Conservation (phyloP, 108 stramenopile species). For the Conticribra weissflogii region DNA sequence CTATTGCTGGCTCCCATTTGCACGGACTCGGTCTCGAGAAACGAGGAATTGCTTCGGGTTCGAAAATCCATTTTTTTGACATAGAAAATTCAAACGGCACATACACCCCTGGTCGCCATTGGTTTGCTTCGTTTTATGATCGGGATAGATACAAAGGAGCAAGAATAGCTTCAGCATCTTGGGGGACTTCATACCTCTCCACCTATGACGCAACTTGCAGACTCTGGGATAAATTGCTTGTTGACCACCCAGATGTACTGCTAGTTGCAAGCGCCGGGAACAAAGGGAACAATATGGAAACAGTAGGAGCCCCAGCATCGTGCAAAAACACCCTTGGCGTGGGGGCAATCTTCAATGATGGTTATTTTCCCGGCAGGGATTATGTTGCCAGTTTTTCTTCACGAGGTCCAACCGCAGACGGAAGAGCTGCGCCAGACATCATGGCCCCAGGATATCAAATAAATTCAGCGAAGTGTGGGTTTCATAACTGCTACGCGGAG, state of each 20-base stretch:
- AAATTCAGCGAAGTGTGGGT: constrained; percentile 49
- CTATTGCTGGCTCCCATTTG: constrained; percentile 32
- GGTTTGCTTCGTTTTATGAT: constrained; percentile 10
- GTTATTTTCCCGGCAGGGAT: constrained; percentile 3
- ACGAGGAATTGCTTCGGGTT: constrained; percentile 32
- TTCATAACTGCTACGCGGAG: constrained; percentile 16
- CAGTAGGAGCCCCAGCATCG: constrained; percentile 56
- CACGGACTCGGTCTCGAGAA: neutral
- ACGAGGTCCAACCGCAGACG: constrained; percentile 64
- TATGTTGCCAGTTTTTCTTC: constrained; percentile 58
- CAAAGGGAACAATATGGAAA: constrained; percentile 28
- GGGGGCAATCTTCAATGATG: constrained; percentile 50
- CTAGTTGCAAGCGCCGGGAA: constrained; percentile 69
- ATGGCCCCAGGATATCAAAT: constrained; percentile 63
- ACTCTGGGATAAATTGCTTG: constrained; percentile 11
- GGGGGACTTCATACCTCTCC: constrained; percentile 33
- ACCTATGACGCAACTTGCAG: neutral
- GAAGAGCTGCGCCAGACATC: constrained; percentile 73
- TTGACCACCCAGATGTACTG: constrained; percentile 13
- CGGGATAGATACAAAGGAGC: neutral
- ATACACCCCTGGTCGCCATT: neutral
- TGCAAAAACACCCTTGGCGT: constrained; percentile 69
- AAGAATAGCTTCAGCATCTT: constrained; percentile 38
- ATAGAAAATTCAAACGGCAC: constrained; percentile 15
- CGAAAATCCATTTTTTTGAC: constrained; percentile 46